Evolutionary conservation across 495 filamentous ascomycete species (phyloP), one percentile per base, ranked within the genome.

Genomic region (Aspergillus baeticus): DNA sequence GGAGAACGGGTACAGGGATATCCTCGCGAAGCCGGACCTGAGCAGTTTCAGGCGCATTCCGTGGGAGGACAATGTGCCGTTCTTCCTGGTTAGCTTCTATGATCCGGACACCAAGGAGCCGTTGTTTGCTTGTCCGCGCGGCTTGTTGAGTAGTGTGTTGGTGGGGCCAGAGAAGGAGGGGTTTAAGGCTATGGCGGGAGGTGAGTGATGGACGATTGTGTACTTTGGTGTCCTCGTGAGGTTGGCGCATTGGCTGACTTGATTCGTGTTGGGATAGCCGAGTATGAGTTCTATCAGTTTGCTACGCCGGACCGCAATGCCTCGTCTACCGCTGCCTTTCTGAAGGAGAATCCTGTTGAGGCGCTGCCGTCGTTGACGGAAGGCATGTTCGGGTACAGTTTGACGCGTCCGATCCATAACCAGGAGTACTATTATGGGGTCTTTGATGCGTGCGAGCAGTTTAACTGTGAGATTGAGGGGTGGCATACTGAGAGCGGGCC

Each of bases 401-500:
- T 98, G 63, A 96, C 91, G n/a, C 80, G 92, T 11, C 90, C 94
- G 0, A 82, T 91, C 18, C 91, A 96, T 62, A 97, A 98, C 61
- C 86, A 94, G 69, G 91, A 92, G 17, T 98, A 94, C 66, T 98
- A 90, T 63, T 96, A 98, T 63, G 87, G 87, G 22, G 84, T 97
- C 22, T 97, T 89, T 68, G 84, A 96, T 57, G 81, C 87, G 0
- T 96, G 93, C 71, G 80, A 83, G 55, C 77, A 84, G 33, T 97
- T 98, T 72, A 77, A 82, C 33, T 93, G 91, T 67, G 80, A 84
- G 58, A 86, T 98, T 18, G 94, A 98, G 67, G 91, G 94, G 10
- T 98, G 94, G 94, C 94, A 98, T 70, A 97, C 94, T 8, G 94
- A 98, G 73, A 92, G 86, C 63, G 94, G 94, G 6, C 94, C 94